Evolutionary conservation across 108 stramenopile genomes (phyloP).

Genomic region (Fragilaria crotonensis): DNA sequence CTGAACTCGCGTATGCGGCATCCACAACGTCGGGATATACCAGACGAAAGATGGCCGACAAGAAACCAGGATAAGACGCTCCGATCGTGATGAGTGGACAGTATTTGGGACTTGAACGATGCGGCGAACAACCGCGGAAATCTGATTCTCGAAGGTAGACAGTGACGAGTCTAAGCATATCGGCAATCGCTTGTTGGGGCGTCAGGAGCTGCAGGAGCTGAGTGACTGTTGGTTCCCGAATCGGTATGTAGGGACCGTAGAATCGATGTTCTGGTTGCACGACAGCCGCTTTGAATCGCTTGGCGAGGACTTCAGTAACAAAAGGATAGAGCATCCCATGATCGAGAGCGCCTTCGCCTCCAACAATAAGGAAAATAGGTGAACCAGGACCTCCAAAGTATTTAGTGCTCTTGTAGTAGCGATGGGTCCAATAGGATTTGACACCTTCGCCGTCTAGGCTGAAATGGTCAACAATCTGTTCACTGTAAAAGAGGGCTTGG

Average conservation of each 20-base stretch:
- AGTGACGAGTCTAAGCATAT: conserved; percentile 16
- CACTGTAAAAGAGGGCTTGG: conserved; percentile 25
- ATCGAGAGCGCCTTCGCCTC: conserved; percentile 65
- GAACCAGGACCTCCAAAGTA: conserved; percentile 63
- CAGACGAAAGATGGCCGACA: conserved; percentile 61
- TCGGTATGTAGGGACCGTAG: conserved; percentile 65
- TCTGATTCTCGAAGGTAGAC: not conserved
- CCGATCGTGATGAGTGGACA: conserved; percentile 77
- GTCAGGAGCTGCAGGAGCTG: conserved; percentile 37
- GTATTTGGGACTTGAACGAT: conserved; percentile 36
- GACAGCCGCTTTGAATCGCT: conserved; percentile 55
- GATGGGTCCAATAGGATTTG: conserved; percentile 32
- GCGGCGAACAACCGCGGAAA: conserved; percentile 28
- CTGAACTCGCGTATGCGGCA: conserved; percentile 53
- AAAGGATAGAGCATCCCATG: conserved; percentile 65
- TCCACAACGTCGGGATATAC: conserved; percentile 58
- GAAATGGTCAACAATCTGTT: conserved; percentile 55
- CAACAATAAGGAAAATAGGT: conserved; percentile 69
- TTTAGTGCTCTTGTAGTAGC: conserved; percentile 42
- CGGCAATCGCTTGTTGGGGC: conserved; percentile 58
- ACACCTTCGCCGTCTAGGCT: conserved; percentile 1
- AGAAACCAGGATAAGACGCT: conserved; percentile 70
- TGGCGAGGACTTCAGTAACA: conserved; percentile 49
- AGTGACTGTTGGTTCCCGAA: conserved; percentile 16
- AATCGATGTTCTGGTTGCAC: conserved; percentile 79